phyloP scores from a whole-genome alignment of 768 basidiomycete species.

The Tephrocybe sp. region DNA sequence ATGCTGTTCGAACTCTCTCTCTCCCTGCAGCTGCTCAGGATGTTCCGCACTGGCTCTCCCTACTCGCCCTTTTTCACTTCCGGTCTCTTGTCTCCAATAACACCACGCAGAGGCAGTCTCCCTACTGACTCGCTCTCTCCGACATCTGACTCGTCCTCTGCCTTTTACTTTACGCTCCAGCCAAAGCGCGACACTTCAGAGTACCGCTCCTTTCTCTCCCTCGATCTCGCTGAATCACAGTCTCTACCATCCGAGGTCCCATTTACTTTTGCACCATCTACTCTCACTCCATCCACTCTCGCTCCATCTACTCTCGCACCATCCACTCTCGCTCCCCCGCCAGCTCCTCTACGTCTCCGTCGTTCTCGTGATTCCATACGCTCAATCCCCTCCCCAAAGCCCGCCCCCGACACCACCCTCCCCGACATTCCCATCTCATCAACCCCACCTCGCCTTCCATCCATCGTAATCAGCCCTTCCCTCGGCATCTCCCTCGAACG shows the following conservation, averaged over 20 bases:
- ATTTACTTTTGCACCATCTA: not conserved
- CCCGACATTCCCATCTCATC: constrained; percentile 35
- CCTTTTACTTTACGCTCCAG: constrained; percentile 50
- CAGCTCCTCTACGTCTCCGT: constrained; percentile 25
- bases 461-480: constrained; percentile 25
- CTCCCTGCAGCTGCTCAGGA: constrained; percentile 13
- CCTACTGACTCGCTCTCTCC: constrained; percentile 27
- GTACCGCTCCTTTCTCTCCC: constrained; percentile 63
- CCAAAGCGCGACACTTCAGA: constrained; percentile 38
- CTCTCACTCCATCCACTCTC: constrained; percentile 12
- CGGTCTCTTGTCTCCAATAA: constrained; percentile 44
- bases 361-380: constrained; percentile 41
- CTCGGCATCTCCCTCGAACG: constrained; percentile 24
- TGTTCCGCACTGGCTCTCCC: constrained; percentile 44
- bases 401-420: constrained; percentile 52
- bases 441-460: constrained; percentile 32
- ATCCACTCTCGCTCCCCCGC: constrained; percentile 11
- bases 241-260: constrained; percentile 38
- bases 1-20: not conserved
- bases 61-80: constrained; percentile 70
- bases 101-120: constrained; percentile 34
- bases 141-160: constrained; percentile 27
- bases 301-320: constrained; percentile 16
- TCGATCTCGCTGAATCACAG: constrained; percentile 62
- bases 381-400: constrained; percentile 59